Evolutionary conservation across 345 rosid species (phyloP).

Genomic region (Hypericum androsaemum): DNA sequence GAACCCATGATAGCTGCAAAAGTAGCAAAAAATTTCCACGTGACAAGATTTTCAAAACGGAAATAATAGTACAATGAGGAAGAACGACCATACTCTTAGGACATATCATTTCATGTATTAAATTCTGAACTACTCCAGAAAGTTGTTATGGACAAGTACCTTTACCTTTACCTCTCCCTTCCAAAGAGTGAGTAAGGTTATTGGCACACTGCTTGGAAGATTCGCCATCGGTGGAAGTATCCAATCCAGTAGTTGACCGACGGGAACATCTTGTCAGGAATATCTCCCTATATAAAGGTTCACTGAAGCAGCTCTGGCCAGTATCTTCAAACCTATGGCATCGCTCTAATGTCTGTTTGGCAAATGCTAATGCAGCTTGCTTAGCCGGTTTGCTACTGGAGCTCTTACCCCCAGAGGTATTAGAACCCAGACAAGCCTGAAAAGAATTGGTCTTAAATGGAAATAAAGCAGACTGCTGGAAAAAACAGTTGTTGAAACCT

Average conservation of each 20-base stretch:
- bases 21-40: background rate
- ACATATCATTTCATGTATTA: background rate
- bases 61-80: background rate
- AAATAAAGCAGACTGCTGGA: too few relatives aligned
- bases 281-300: slow-evolving; percentile 54
- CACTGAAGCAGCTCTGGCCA: slow-evolving; percentile 81
- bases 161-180: slow-evolving; percentile 39
- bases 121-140: slow-evolving; percentile 6
- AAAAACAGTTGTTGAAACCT: too few relatives aligned
- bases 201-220: slow-evolving; percentile 23
- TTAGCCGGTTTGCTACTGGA: slow-evolving; percentile 68
- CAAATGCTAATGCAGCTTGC: slow-evolving; percentile 75
- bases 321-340: slow-evolving; percentile 67
- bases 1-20: slow-evolving; percentile 57
- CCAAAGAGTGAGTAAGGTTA: slow-evolving; percentile 20
- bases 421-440: slow-evolving; percentile 62
- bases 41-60: background rate
- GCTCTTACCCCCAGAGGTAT: slow-evolving; percentile 59
- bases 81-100: background rate
- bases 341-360: slow-evolving; percentile 59
- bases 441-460: slow-evolving; percentile 6
- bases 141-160: slow-evolving; percentile 22
- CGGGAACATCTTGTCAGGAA: slow-evolving; percentile 39
- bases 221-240: slow-evolving; percentile 40
- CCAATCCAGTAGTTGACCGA: slow-evolving; percentile 20